Percentiles rank a stretch among this genome's conserved stretches.
These are phyloP conservation scores for Quercus phellos DNA, from an alignment of 331 rosid genomes.

Conservation along the genomic window DNA sequence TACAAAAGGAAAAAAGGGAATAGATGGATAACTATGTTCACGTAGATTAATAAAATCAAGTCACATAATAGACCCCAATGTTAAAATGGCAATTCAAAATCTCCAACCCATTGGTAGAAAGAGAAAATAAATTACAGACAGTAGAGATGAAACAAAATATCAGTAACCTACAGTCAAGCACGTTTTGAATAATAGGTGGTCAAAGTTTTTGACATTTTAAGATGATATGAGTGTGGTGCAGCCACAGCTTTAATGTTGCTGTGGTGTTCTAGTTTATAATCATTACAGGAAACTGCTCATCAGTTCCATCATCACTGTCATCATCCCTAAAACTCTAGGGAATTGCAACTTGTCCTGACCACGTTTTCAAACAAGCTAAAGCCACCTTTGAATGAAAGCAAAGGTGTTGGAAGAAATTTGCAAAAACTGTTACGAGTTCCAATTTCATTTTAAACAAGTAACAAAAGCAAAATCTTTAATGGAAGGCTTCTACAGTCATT, in stretches of 20 bases:
- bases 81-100: neutral
- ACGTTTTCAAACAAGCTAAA: neutral
- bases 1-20: neutral
- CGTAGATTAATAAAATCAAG: slow-evolving; percentile 3
- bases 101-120: slow-evolving; percentile 1
- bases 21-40: neutral
- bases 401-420: neutral
- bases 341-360: neutral
- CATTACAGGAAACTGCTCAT: neutral
- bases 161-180: neutral
- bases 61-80: neutral
- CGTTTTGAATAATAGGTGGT: neutral
- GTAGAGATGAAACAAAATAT: neutral
- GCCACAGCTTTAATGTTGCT: neutral
- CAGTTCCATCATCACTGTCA: neutral
- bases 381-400: neutral
- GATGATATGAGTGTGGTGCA: neutral
- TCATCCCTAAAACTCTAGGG: neutral
- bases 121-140: neutral
- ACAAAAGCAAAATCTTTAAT: neutral
- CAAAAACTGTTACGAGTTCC: neutral
- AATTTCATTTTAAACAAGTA: neutral
- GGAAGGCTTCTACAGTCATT: neutral
- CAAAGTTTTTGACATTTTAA: neutral
- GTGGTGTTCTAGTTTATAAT: neutral